phyloP scores from a whole-genome alignment of 805 yeast genomes.

The Spathaspora arborariae region DNA sequence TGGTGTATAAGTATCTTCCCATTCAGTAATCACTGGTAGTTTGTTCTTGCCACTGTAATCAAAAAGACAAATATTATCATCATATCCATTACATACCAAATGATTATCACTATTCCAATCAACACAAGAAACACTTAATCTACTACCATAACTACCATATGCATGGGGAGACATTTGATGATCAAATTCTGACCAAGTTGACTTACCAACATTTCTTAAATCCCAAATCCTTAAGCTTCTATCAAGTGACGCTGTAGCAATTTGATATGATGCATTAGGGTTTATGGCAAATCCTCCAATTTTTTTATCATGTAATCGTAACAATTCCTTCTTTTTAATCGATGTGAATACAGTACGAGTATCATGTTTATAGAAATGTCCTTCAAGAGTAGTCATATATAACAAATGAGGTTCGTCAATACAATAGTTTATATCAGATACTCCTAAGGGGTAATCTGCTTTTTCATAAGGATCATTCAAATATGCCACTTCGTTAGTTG shows the following conservation, averaged over 20 bases:
- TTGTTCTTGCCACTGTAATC: constrained; percentile 40
- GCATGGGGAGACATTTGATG: constrained; percentile 45
- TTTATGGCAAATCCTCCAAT: constrained; percentile 86
- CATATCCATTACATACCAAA: constrained; percentile 91
- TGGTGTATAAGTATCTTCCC: constrained; percentile 13
- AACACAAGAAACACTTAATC: constrained; percentile 79
- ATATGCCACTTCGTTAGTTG: constrained; percentile 48
- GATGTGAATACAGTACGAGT: constrained; percentile 44
- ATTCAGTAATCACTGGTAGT: constrained; percentile 19
- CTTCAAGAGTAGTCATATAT: constrained; percentile 74
- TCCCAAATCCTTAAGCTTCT: constrained; percentile 87
- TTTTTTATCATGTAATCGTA: constrained; percentile 79
- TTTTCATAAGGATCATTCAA: constrained; percentile 51
- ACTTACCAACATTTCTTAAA: constrained; percentile 48
- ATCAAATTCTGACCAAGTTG: constrained; percentile 47
- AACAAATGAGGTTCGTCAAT: constrained; percentile 47
- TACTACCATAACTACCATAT: constrained; percentile 61
- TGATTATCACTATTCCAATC: constrained; percentile 72
- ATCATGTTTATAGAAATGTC: constrained; percentile 77
- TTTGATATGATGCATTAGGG: constrained; percentile 59
- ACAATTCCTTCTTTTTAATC: constrained; percentile 24
- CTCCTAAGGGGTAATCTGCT: constrained; percentile 44
- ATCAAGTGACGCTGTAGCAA: constrained; percentile 88
- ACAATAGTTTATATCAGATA: constrained; percentile 68
- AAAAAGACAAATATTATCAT: constrained; percentile 75